Percentiles rank a stretch among this genome's conserved stretches.
These are phyloP conservation scores for Aureobasidium pullulans DNA, from an alignment of 2,329 filamentous ascomycete species.

Conservation along the genomic window DNA sequence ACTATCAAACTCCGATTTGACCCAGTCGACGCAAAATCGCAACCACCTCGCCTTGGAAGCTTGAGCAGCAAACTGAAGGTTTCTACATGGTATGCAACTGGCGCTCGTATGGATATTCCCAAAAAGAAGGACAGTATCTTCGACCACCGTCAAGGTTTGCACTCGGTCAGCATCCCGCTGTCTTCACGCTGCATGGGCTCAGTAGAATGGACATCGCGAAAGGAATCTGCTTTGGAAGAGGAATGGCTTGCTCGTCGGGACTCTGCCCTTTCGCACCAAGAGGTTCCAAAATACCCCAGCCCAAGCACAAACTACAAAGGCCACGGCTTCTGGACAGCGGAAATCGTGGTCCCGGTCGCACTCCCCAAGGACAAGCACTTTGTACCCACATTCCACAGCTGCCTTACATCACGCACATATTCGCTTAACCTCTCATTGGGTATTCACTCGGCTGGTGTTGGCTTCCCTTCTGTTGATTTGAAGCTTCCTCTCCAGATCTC, in stretches of 20 bases:
- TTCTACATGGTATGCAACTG: conserved; percentile 50
- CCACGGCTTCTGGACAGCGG: conserved; percentile 51
- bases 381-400: conserved; percentile 63
- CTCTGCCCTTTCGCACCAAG: conserved; percentile 30
- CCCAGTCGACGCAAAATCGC: conserved; percentile 40
- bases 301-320: conserved; percentile 37
- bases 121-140: conserved; percentile 33
- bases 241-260: conserved; percentile 31
- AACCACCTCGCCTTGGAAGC: conserved; percentile 47
- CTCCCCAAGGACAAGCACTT: conserved; percentile 55
- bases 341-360: conserved; percentile 56
- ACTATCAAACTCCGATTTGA: conserved; percentile 56
- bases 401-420: conserved; percentile 59
- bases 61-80: conserved; percentile 50
- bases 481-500: conserved; percentile 42
- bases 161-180: conserved; percentile 45
- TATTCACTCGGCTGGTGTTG: conserved; percentile 34
- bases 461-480: conserved; percentile 26
- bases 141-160: conserved; percentile 45
- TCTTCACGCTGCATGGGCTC: conserved; percentile 50
- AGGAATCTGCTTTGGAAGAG: conserved; percentile 15
- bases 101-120: conserved; percentile 45
- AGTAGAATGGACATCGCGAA: conserved; percentile 50
- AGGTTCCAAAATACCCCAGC: conserved; percentile 25
- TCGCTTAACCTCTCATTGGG: conserved; percentile 52